These are phyloP conservation scores for Rheum nobile DNA, from an alignment of 148 eudicot species.

Conservation along the genomic window DNA sequence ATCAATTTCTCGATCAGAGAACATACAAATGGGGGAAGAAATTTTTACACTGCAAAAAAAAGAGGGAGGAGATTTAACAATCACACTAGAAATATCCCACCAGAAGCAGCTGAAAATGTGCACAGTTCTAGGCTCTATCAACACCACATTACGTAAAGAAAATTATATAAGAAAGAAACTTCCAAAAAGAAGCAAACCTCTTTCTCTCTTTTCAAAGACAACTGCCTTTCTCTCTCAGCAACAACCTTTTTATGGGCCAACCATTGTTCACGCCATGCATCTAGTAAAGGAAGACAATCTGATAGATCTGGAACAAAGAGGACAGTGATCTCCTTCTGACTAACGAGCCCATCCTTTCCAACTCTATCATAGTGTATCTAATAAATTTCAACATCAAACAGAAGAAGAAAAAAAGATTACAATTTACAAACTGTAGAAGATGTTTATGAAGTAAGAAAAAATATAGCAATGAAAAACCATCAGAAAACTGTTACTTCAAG, in stretches of 20 bases:
- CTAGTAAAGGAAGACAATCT: slow-evolving; percentile 75
- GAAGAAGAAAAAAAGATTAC: too few species aligned
- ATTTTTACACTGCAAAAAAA: too few species aligned
- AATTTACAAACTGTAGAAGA: not conserved
- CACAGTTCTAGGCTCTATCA: not conserved
- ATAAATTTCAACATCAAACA: not conserved
- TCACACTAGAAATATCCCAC: not conserved
- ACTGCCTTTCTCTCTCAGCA: slow-evolving; percentile 53
- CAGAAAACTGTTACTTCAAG: slow-evolving; percentile 51
- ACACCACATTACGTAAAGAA: not conserved
- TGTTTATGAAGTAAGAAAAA: not conserved
- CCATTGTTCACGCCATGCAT: slow-evolving; percentile 88
- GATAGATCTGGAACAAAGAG: slow-evolving; percentile 82
- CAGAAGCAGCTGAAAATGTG: not conserved
- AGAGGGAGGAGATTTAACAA: too few species aligned
- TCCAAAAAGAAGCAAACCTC: not conserved
- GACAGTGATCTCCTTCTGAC: slow-evolving; percentile 89
- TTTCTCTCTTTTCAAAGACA: slow-evolving; percentile 20
- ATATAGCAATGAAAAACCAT: not conserved
- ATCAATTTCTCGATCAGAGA: too few species aligned
- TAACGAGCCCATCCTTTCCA: slow-evolving; percentile 83
- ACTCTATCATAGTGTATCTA: slow-evolving; percentile 96
- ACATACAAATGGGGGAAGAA: too few species aligned
- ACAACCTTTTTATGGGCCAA: slow-evolving; percentile 57
- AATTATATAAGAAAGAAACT: not conserved